phyloP scores from a whole-genome alignment of 2,329 filamentous ascomycete genomes.

The Volutella citrinella region DNA sequence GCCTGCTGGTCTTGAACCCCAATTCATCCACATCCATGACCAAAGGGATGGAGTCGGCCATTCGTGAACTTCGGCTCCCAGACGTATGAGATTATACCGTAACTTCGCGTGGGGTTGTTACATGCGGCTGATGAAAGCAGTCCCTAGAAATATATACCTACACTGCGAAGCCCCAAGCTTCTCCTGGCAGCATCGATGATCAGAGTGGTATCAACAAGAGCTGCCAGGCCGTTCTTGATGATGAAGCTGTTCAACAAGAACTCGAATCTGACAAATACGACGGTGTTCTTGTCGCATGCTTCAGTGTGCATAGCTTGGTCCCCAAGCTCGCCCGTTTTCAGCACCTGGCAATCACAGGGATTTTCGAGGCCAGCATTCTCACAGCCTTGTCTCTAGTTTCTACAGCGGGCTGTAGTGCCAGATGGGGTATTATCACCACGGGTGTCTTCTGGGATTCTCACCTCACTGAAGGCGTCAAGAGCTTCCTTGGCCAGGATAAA shows the following conservation, averaged over 20 bases:
- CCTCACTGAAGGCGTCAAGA: constrained; percentile 61
- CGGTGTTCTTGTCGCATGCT: constrained; percentile 85
- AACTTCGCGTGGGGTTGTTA: constrained; percentile 3
- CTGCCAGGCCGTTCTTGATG: constrained; percentile 57
- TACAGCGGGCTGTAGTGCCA: constrained; percentile 30
- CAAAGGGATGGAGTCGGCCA: constrained; percentile 52
- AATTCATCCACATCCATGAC: constrained; percentile 77
- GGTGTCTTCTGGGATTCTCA: constrained; percentile 80
- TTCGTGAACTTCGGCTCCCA: constrained; percentile 37
- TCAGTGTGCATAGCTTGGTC: constrained; percentile 79
- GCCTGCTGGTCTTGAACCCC: constrained; percentile 72
- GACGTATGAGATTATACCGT: constrained; percentile 16
- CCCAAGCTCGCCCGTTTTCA: constrained; percentile 45
- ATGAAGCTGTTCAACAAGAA: constrained; percentile 40
- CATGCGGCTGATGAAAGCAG: constrained; percentile 29
- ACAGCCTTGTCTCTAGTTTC: constrained; percentile 53
- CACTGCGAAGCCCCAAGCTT: constrained; percentile 55
- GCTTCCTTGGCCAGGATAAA: constrained; percentile 55
- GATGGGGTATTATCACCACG: constrained; percentile 87
- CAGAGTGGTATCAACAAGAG: constrained; percentile 65
- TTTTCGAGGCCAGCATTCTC: constrained; percentile 81
- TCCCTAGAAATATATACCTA: constrained; percentile 56
- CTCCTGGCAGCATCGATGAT: constrained; percentile 77
- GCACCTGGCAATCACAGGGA: constrained; percentile 50
- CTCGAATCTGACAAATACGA: constrained; percentile 52